Percentiles rank a stretch among this genome's conserved stretches.
These are phyloP conservation scores for Annulohypoxylon truncatum DNA, from an alignment of 2,329 filamentous ascomycete species.

Conservation along the genomic window DNA sequence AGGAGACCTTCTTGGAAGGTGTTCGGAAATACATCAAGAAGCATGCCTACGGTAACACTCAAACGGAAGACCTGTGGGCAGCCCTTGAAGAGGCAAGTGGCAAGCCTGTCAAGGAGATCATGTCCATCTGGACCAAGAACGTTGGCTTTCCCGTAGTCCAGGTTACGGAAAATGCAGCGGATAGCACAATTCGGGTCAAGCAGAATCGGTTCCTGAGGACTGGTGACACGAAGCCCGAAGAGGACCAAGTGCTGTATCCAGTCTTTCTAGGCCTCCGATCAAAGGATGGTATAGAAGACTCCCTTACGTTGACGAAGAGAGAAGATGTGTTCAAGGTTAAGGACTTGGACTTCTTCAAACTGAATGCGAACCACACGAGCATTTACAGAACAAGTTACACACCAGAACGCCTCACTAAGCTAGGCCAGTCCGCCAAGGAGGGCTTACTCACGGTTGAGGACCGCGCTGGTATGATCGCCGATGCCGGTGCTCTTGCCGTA, in stretches of 20 bases:
- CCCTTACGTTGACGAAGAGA: slow-evolving; percentile 75
- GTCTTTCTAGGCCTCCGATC: slow-evolving; percentile 89
- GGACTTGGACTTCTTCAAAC: slow-evolving; percentile 90
- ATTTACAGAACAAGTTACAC: slow-evolving; percentile 92
- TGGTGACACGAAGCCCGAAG: slow-evolving; percentile 91
- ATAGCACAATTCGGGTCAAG: slow-evolving; percentile 83
- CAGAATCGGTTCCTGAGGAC: slow-evolving; percentile 96
- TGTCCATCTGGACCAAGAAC: slow-evolving; percentile 97
- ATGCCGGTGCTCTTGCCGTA: slow-evolving; percentile 87
- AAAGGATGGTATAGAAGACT: slow-evolving; percentile 83
- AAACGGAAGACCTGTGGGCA: slow-evolving; percentile 90
- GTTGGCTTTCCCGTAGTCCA: slow-evolving; percentile 92
- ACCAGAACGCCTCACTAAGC: slow-evolving; percentile 84
- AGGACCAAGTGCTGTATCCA: slow-evolving; percentile 88
- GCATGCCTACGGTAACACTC: slow-evolving; percentile 95
- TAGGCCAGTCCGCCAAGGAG: slow-evolving; percentile 85
- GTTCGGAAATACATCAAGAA: slow-evolving; percentile 92
- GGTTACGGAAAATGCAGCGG: slow-evolving; percentile 78
- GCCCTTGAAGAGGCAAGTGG: slow-evolving; percentile 89
- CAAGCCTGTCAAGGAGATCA: slow-evolving; percentile 88
- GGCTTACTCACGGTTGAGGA: slow-evolving; percentile 88
- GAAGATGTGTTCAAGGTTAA: slow-evolving; percentile 83
- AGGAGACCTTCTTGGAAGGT: slow-evolving; percentile 92
- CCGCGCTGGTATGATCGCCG: slow-evolving; percentile 92
- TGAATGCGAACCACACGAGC: slow-evolving; percentile 94